A percentile compares a stretch with the other conserved stretches of the same genome.
These are phyloP conservation scores for Podaxis sp. DNA, from an alignment of 768 basidiomycete genomes.

Conservation along the genomic window DNA sequence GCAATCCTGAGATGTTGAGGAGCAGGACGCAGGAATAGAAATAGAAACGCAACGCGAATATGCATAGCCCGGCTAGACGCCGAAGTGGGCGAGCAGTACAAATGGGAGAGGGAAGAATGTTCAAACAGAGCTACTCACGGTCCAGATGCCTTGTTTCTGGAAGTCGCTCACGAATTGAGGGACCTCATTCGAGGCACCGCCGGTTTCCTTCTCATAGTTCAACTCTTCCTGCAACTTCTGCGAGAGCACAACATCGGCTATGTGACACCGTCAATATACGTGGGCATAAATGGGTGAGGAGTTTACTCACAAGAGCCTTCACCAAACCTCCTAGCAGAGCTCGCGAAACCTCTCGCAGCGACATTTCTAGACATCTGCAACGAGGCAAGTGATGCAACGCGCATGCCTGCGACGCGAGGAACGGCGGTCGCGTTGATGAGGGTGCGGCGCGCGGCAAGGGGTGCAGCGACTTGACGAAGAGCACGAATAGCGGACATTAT, in stretches of 20 bases:
- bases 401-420: conserved; percentile 23
- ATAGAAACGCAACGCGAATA: not conserved
- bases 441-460: conserved; percentile 38
- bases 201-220: conserved; percentile 75
- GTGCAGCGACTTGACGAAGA: conserved; percentile 50
- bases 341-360: conserved; percentile 42
- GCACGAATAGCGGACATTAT: conserved; percentile 54
- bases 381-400: conserved; percentile 25
- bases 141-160: conserved; percentile 74
- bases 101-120: not conserved
- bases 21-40: not conserved
- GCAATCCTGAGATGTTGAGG: not conserved
- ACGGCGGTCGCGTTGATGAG: conserved; percentile 23
- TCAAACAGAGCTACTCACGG: conserved; percentile 42
- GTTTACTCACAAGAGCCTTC: conserved; percentile 42
- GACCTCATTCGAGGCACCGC: conserved; percentile 24
- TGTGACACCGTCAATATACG: not conserved
- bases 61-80: not conserved
- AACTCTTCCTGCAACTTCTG: conserved; percentile 82
- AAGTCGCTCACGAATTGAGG: conserved; percentile 83
- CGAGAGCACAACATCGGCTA: conserved; percentile 74
- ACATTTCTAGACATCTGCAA: conserved; percentile 17
- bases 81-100: not conserved
- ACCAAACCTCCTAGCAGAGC: conserved; percentile 39
- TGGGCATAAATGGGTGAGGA: not conserved